These are phyloP conservation scores for Trichodelitschia bisporula DNA, from an alignment of 495 filamentous ascomycete species.

Conservation along the genomic window DNA sequence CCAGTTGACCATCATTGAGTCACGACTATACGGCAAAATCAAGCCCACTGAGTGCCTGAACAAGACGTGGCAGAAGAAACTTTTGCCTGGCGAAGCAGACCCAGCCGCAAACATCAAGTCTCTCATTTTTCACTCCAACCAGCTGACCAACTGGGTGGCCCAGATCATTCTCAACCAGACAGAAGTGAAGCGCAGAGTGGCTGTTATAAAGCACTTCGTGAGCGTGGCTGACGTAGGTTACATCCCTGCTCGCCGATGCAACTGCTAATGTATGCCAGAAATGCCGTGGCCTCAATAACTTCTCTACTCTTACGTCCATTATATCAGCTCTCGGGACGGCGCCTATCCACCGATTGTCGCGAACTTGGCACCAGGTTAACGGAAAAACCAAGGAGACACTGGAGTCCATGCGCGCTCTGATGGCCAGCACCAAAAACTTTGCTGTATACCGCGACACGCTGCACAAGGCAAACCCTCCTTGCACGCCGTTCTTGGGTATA, in stretches of 20 bases:
- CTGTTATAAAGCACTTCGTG: conserved; percentile 97
- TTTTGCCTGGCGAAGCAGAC: conserved; percentile 56
- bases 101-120: conserved; percentile 88
- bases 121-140: conserved; percentile 90
- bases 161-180: conserved; percentile 92
- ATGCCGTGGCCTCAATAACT: conserved; percentile 87
- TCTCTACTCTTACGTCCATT: conserved; percentile 93
- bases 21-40: conserved; percentile 81
- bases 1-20: conserved; percentile 92
- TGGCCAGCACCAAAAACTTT: conserved; percentile 98
- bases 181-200: conserved; percentile 84
- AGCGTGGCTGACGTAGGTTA: conserved; percentile 68
- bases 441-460: conserved; percentile 83
- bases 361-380: conserved; percentile 90
- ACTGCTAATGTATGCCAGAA: conserved; percentile 30
- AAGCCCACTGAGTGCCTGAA: conserved; percentile 87
- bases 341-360: conserved; percentile 74
- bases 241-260: neutral
- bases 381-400: conserved; percentile 52
- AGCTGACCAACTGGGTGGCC: conserved; percentile 98
- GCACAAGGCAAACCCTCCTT: conserved; percentile 81
- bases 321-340: conserved; percentile 87
- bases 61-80: conserved; percentile 96
- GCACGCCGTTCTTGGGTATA: conserved; percentile 95
- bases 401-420: conserved; percentile 77